Evolutionary conservation across 139 green algal genomes (phyloP), one percentile per base, ranked within the genome.

Genomic region (Trebouxia sp.): DNA sequence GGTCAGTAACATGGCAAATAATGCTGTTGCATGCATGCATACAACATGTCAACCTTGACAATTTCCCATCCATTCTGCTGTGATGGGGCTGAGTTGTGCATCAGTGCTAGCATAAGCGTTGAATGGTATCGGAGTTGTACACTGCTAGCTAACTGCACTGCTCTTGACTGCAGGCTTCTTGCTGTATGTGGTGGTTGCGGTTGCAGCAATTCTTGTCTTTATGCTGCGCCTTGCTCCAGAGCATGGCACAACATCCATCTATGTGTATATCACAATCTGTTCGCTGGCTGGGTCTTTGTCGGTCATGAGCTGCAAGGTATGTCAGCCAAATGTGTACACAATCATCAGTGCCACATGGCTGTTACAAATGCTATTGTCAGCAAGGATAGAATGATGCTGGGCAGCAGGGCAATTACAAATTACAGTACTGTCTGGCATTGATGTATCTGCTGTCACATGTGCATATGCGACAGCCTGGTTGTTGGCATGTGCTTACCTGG

Each of bases 261-360:
- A 99, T 38, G 93, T 99, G 10, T 98, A 97, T 85, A 83, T 99
- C 6, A 92, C 74, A 65, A 99, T 99, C 58, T 99, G 96, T 90
- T 97, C 92, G 35, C 80, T 98, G 30, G 86, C 97, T 5, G 96
- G 96, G 10, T 97, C 91, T 0, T 86, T 99, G 50, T 95, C 92
- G 3, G 96, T 99, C 20, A 96, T 98, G 86, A 97, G 92, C 87
- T 97, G 93, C 89, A 99, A 99, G 90, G 91, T 94, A 51, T 10
- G 72, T 5, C 35, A n/a, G n/a, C n/a, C n/a, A n/a, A n/a, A n/a
- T n/a, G n/a, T n/a, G n/a, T n/a, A n/a, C n/a, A n/a, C n/a, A n/a
- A n/a, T n/a, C n/a, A n/a, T n/a, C n/a, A n/a, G n/a, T n/a, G n/a
- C n/a, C n/a, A n/a, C n/a, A n/a, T n/a, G n/a, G n/a, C n/a, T n/a